Evolutionary conservation across 164 flowering plant genomes (phyloP).

Genomic region (Chimonanthus praecox): DNA sequence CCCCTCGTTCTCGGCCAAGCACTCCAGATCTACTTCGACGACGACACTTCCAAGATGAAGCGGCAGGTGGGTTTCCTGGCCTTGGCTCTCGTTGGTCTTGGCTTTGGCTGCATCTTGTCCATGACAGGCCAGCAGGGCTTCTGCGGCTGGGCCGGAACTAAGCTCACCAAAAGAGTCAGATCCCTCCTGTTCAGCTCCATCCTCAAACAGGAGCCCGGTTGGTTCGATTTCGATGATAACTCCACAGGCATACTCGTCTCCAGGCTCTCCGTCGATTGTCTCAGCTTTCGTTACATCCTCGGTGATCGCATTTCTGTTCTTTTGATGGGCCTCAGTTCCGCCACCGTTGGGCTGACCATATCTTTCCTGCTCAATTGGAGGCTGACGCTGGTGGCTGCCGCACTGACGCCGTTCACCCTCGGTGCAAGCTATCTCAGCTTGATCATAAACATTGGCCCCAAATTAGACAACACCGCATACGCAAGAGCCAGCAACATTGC

Average conservation of each 20-base stretch:
- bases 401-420: conserved; percentile 63
- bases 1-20: conserved; percentile 61
- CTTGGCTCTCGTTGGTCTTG: conserved; percentile 53
- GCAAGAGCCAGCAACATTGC: conserved; percentile 71
- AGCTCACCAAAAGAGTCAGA: conserved; percentile 55
- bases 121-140: conserved; percentile 78
- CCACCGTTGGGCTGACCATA: conserved; percentile 48
- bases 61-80: conserved; percentile 37
- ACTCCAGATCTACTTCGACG: conserved; percentile 41
- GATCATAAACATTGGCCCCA: conserved; percentile 61
- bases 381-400: conserved; percentile 46
- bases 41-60: conserved; percentile 22
- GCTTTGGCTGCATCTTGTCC: conserved; percentile 44
- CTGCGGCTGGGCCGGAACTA: conserved; percentile 75
- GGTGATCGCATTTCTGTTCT: conserved; percentile 61
- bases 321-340: conserved; percentile 62
- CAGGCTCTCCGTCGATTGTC: conserved; percentile 46
- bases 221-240: conserved; percentile 68
- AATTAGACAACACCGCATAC: conserved; percentile 48
- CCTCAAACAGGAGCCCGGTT: conserved; percentile 69
- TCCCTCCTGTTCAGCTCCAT: conserved; percentile 48
- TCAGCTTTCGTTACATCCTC: conserved; percentile 55
- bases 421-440: conserved; percentile 73
- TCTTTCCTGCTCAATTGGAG: conserved; percentile 43
- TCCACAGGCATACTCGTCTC: conserved; percentile 60